Conservation (phyloP, 2,329 filamentous ascomycete species). For the Colletotrichum sp. region DNA sequence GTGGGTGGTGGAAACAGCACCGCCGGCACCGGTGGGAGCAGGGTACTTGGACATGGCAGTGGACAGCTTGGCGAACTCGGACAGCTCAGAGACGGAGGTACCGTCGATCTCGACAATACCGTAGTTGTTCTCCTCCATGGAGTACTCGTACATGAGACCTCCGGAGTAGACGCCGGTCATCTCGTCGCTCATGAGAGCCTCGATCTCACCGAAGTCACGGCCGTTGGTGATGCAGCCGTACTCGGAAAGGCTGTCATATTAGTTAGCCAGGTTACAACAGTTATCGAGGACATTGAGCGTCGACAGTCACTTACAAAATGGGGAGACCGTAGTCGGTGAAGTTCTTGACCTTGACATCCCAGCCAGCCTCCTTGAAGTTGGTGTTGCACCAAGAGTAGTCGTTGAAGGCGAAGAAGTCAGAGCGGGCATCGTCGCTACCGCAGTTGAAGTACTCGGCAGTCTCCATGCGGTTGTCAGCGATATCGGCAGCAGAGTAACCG, state of each 20-base stretch:
- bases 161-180: constrained; percentile 95
- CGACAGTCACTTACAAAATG: constrained; percentile 64
- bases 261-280: neutral
- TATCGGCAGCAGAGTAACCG: constrained; percentile 80
- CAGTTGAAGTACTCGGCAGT: constrained; percentile 95
- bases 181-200: constrained; percentile 77
- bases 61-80: constrained; percentile 66
- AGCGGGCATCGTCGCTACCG: constrained; percentile 80
- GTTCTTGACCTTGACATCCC: constrained; percentile 87
- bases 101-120: constrained; percentile 76
- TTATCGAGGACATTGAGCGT: neutral
- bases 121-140: constrained; percentile 77
- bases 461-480: constrained; percentile 83
- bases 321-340: constrained; percentile 87
- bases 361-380: constrained; percentile 74
- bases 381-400: constrained; percentile 88
- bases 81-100: constrained; percentile 57
- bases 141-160: constrained; percentile 96
- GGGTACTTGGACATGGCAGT: constrained; percentile 54
- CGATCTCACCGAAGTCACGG: constrained; percentile 82
- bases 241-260: constrained; percentile 71
- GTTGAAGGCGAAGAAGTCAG: constrained; percentile 90
- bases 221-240: constrained; percentile 87
- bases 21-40: constrained; percentile 55
- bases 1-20: constrained; percentile 52